Conservation (phyloP, 148 eudicot species). For the Rhododendron ovatum region DNA sequence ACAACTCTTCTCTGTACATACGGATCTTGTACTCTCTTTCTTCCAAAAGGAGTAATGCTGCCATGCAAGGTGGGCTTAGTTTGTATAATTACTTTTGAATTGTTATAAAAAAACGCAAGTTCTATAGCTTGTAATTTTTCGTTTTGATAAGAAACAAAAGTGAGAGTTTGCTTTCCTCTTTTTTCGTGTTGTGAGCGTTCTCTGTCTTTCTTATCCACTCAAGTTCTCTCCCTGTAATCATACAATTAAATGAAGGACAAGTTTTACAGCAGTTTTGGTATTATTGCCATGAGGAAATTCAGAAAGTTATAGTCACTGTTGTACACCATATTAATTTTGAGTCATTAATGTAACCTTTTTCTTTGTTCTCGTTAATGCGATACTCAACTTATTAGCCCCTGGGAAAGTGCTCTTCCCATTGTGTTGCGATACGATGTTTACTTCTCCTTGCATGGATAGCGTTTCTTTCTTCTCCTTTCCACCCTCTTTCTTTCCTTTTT, state of each 20-base stretch:
- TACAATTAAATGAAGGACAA: not conserved
- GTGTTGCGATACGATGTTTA: not conserved
- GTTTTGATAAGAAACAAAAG: not conserved
- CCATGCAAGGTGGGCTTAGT: constrained; percentile 14
- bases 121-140: constrained; percentile 14
- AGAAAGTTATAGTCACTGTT: not conserved
- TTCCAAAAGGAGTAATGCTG: constrained; percentile 71
- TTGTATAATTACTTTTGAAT: not conserved
- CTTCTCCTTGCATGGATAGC: not conserved
- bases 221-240: not conserved
- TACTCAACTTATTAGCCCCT: not conserved
- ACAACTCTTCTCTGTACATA: constrained; percentile 93
- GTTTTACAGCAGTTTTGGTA: not conserved
- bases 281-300: not conserved
- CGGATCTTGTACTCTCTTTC: constrained; percentile 87
- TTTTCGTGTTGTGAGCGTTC: not conserved
- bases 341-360: not conserved
- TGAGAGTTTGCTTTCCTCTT: not conserved
- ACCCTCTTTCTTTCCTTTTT: not conserved
- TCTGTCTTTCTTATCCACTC: not conserved
- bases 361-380: not conserved
- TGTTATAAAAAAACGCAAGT: constrained; percentile 8
- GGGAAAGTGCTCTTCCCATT: not conserved
- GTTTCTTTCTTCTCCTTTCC: not conserved
- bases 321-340: not conserved